phyloP scores from a whole-genome alignment of 1,139 yeast genomes.

The Sporopachydermia cereana region DNA sequence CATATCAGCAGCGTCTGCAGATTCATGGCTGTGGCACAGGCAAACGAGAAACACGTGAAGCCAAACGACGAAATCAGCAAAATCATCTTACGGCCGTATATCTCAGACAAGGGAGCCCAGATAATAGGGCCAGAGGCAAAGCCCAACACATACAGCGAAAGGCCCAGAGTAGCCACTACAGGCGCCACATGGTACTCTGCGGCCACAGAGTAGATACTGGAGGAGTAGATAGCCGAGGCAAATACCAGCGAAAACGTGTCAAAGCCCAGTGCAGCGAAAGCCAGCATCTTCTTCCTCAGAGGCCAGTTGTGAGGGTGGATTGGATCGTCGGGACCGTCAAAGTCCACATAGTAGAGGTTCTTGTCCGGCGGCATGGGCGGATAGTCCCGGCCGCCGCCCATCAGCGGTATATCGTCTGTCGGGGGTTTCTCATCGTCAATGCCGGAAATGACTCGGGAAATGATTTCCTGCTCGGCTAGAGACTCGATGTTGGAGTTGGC shows the following conservation, averaged over 20 bases:
- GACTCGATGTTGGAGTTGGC: constrained; percentile 1
- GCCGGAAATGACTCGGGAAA: not conserved
- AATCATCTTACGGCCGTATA: constrained; percentile 57
- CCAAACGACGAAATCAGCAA: constrained; percentile 43
- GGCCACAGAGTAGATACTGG: constrained; percentile 22
- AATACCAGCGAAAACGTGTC: constrained; percentile 28
- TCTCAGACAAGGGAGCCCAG: constrained; percentile 74
- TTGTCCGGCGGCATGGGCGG: constrained; percentile 38
- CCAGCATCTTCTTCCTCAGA: constrained; percentile 21
- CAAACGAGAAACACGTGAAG: constrained; percentile 51
- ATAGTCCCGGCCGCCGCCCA: constrained; percentile 39
- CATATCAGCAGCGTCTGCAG: constrained; percentile 61
- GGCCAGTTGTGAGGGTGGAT: constrained; percentile 39
- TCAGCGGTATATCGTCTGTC: constrained; percentile 20
- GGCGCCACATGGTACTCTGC: constrained; percentile 19
- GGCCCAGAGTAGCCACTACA: constrained; percentile 32
- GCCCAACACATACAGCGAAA: constrained; percentile 58
- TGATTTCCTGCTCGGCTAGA: not conserved
- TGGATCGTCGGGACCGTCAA: constrained; percentile 41
- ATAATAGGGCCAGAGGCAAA: constrained; percentile 74
- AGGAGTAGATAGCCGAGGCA: constrained; percentile 34
- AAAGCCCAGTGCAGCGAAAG: constrained; percentile 24
- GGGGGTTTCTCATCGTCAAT: constrained; percentile 1
- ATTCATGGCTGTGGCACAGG: constrained; percentile 61
- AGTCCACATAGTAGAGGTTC: constrained; percentile 37